These are phyloP conservation scores for Bacidia rubella DNA, from an alignment of 495 filamentous ascomycete species.

Conservation along the genomic window DNA sequence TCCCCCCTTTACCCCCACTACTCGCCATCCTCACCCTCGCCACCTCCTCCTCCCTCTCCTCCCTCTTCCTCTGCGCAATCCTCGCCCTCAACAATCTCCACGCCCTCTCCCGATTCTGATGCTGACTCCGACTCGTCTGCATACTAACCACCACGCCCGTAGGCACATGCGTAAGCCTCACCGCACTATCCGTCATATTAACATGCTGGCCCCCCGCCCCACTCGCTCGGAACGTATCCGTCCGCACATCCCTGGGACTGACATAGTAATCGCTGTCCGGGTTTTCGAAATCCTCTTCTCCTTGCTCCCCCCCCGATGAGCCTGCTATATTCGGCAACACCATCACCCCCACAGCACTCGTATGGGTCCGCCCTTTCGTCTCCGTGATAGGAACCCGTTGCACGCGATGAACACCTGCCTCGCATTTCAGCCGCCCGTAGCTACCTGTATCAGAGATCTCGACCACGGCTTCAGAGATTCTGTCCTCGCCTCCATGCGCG, in stretches of 20 bases:
- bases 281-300: constrained; percentile 49
- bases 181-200: constrained; percentile 93
- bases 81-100: constrained; percentile 76
- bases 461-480: constrained; percentile 71
- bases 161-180: constrained; percentile 84
- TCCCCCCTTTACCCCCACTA: constrained; percentile 50
- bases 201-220: constrained; percentile 96
- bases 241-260: constrained; percentile 68
- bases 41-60: constrained; percentile 75
- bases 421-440: constrained; percentile 66
- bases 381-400: constrained; percentile 89
- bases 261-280: constrained; percentile 85
- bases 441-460: constrained; percentile 67
- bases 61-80: constrained; percentile 65
- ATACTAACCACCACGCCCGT: constrained; percentile 76
- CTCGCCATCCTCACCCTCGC: constrained; percentile 45
- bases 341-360: constrained; percentile 80
- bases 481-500: constrained; percentile 32
- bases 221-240: constrained; percentile 80
- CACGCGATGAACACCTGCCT: constrained; percentile 89
- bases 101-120: constrained; percentile 70
- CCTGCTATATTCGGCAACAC: constrained; percentile 80
- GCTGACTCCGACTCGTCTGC: constrained; percentile 86
- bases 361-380: constrained; percentile 79
- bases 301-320: constrained; percentile 32